phyloP scores from a whole-genome alignment of 2,329 filamentous ascomycete species.

The Colletotrichum aenigma region DNA sequence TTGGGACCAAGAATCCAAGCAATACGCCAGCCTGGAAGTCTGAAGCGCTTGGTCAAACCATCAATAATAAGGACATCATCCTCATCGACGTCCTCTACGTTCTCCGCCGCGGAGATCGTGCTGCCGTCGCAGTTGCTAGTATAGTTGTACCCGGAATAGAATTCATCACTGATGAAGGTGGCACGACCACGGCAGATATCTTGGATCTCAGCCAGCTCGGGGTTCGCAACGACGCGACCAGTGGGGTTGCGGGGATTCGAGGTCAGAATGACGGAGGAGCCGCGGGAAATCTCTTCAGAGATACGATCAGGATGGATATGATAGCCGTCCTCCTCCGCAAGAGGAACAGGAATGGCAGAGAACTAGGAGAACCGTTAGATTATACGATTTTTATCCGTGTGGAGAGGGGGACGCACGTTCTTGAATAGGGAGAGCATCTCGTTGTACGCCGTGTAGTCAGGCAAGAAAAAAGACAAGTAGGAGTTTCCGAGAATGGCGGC shows the following conservation, averaged over 20 bases:
- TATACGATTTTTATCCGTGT: not conserved
- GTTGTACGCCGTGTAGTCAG: conserved; percentile 96
- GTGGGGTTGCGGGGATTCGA: conserved; percentile 97
- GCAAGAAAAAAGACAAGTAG: conserved; percentile 92
- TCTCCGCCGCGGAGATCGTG: conserved; percentile 87
- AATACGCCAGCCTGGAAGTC: conserved; percentile 93
- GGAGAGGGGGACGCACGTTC: conserved; percentile 60
- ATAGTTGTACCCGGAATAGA: conserved; percentile 97
- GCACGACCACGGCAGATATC: conserved; percentile 90
- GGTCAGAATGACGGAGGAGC: conserved; percentile 87
- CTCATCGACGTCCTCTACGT: conserved; percentile 86
- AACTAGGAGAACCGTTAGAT: conserved; percentile 57
- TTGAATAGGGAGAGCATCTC: conserved; percentile 96
- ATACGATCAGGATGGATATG: conserved; percentile 95
- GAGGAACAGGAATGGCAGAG: conserved; percentile 82
- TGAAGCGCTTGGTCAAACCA: conserved; percentile 94
- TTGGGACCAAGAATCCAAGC: conserved; percentile 96
- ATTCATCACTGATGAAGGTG: conserved; percentile 94
- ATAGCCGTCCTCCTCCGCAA: conserved; percentile 86
- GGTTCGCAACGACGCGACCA: conserved; percentile 83
- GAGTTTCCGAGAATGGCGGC: conserved; percentile 92
- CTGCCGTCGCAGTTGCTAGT: conserved; percentile 88
- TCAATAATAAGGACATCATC: conserved; percentile 95
- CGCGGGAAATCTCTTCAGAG: conserved; percentile 85
- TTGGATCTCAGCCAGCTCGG: conserved; percentile 88